Base-by-base conservation (phyloP, 192 early-diverging fungal genomes). In the Backusella morwellensis region DNA sequence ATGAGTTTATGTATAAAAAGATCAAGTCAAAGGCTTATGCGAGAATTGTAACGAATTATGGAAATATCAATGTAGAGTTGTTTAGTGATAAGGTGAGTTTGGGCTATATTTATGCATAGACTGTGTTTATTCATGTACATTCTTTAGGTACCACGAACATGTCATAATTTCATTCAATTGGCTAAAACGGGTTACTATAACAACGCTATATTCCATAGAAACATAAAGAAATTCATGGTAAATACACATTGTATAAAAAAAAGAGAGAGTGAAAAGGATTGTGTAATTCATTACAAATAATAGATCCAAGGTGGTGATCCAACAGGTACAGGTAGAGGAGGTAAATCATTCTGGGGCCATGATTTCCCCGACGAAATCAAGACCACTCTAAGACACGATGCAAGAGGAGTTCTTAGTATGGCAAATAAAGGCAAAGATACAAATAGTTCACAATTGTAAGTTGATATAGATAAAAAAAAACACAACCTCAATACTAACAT, bases 271-370 rank as follows among this genome's bases (percentile, higher is more conserved):
- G 12, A 17, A 29, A 14, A 66, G n/a, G 23, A 32, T 32, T 63
- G 32, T 35, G 35, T 44, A 68, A 11, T 76, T 70, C 47, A 34
- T 1, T 73, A 12, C 19, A 17, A 40, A 52, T 41, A 9, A 52
- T 76, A 82, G 81, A 89, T 99, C 41, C 98, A 99, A 86, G 97
- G 96, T 41, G 95, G 96, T 44, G 97, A 99, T 82, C 97, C 97
- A 17, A 97, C 97, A 5, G 95, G 93, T 12, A 99, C 95, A 0
- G 97, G 97, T 6, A 86, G 90, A 26, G 97, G 97, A 17, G 97
- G 98, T 11, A 88, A 90, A 82, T 93, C 90, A 32, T 88, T 72
- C 77, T 94, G 89, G 89, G 89, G 85, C 32, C 76, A 86, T 32
- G 87, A 87, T 34, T 95, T 95, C 70, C 82, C 83, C 26, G 93